Evolutionary conservation across 2,329 filamentous ascomycete genomes (phyloP).

Genomic region (Penicillium rolfsii): DNA sequence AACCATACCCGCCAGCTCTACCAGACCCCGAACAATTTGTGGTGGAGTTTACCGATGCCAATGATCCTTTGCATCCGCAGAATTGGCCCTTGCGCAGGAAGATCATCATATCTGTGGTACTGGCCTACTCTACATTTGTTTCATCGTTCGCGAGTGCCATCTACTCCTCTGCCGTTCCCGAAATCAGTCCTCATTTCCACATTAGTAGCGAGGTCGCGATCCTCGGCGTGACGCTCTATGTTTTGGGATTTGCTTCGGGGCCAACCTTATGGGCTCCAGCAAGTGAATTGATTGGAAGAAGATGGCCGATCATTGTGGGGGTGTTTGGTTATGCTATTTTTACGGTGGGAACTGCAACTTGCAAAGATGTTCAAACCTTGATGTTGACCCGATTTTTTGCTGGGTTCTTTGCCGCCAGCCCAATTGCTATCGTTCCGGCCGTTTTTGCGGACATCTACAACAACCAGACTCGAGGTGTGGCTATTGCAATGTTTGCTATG

Average conservation of each 20-base stretch:
- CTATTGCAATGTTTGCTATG: conserved; percentile 56
- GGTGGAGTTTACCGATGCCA: conserved; percentile 56
- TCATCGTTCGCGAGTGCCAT: conserved; percentile 62
- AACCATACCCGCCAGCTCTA: conserved; percentile 44
- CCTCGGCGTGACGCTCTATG: conserved; percentile 54
- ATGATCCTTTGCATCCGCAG: conserved; percentile 57
- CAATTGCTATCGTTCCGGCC: conserved; percentile 50
- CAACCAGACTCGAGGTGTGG: conserved; percentile 47
- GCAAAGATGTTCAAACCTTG: conserved; percentile 47
- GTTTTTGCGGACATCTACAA: conserved; percentile 56
- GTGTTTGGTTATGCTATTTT: conserved; percentile 51
- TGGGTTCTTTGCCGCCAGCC: conserved; percentile 51
- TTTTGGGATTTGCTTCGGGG: conserved; percentile 61
- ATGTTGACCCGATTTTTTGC: conserved; percentile 53
- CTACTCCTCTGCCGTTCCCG: conserved; percentile 66
- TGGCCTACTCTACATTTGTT: conserved; percentile 54
- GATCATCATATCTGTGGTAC: conserved; percentile 27
- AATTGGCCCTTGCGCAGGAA: conserved; percentile 55
- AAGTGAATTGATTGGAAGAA: conserved; percentile 63
- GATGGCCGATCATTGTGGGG: conserved; percentile 53
- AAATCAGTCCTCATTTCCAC: conserved; percentile 56
- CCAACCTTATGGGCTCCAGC: conserved; percentile 67
- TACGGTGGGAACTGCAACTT: conserved; percentile 50
- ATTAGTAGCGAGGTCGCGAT: conserved; percentile 50
- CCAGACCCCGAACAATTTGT: conserved; percentile 58